Conservation (phyloP, 2,329 filamentous ascomycete species). For the Aspergillus aculeatinus region DNA sequence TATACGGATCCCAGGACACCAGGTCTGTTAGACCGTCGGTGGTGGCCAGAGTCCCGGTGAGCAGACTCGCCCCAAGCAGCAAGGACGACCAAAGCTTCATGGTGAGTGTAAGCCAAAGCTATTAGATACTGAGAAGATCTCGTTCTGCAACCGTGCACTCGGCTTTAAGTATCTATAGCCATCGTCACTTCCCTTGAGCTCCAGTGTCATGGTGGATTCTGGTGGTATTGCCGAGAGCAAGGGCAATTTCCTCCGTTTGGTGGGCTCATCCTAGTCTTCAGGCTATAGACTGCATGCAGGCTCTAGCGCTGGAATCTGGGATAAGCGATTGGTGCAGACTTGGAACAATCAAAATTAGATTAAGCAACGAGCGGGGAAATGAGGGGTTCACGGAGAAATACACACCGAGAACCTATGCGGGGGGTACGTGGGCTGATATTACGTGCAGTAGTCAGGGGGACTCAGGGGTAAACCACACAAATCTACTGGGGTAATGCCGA, state of each 20-base stretch:
- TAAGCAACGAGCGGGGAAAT: neutral
- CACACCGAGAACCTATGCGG: neutral
- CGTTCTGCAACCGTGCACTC: neutral
- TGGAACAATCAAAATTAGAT: neutral
- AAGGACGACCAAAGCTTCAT: constrained; percentile 4
- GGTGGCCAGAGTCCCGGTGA: neutral
- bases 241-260: neutral
- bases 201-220: neutral
- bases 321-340: neutral
- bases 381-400: neutral
- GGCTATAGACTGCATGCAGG: neutral
- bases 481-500: neutral
- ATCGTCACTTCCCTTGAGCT: neutral
- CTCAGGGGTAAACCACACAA: neutral
- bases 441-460: neutral
- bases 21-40: constrained; percentile 3
- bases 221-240: neutral
- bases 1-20: constrained; percentile 8
- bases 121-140: neutral
- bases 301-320: neutral
- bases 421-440: neutral
- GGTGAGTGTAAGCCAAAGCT: neutral
- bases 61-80: neutral
- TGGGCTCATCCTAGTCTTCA: neutral
- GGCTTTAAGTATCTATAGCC: neutral